Percentiles rank a stretch among this genome's conserved stretches.
phyloP scores from a whole-genome alignment of 2,329 filamentous ascomycete genomes.

The Colletotrichum aenigma region DNA sequence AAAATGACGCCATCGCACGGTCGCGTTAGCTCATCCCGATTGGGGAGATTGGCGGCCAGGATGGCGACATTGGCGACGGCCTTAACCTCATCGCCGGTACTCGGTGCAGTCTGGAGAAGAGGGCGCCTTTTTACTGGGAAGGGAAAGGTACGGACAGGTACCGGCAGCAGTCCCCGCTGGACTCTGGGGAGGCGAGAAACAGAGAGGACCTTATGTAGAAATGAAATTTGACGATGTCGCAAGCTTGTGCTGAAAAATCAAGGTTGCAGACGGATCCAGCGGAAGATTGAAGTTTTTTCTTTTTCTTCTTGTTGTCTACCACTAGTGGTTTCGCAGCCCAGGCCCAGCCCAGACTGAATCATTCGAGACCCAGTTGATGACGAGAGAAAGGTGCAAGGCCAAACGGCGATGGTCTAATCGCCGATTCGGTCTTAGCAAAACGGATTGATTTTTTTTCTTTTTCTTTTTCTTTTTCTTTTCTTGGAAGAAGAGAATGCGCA shows the following conservation, averaged over 20 bases:
- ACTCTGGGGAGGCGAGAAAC: not conserved
- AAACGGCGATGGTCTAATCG: not conserved
- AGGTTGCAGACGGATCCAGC: not conserved
- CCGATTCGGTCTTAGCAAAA: not conserved
- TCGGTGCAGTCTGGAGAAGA: slow-evolving; percentile 4
- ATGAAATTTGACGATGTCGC: not conserved
- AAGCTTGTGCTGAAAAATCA: not conserved
- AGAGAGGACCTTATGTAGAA: not conserved
- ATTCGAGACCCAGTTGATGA: not conserved
- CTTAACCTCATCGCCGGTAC: slow-evolving; percentile 18
- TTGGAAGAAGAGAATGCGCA: not conserved
- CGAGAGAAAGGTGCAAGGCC: not conserved
- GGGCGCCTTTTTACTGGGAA: not conserved
- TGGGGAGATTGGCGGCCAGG: slow-evolving; percentile 19
- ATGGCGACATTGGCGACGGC: slow-evolving; percentile 14
- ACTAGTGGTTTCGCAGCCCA: not conserved
- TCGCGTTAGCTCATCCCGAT: slow-evolving; percentile 20
- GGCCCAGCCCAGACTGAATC: not conserved
- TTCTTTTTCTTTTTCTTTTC: not conserved
- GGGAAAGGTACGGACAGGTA: slow-evolving; percentile 1
- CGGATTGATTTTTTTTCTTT: not conserved
- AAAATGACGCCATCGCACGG: slow-evolving; percentile 18
- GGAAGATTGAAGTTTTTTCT: not conserved
- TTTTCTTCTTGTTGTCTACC: not conserved
- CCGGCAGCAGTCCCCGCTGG: not conserved